Conservation (phyloP, 352 stramenopile genomes). For the Pseudoperonospora humuli region DNA sequence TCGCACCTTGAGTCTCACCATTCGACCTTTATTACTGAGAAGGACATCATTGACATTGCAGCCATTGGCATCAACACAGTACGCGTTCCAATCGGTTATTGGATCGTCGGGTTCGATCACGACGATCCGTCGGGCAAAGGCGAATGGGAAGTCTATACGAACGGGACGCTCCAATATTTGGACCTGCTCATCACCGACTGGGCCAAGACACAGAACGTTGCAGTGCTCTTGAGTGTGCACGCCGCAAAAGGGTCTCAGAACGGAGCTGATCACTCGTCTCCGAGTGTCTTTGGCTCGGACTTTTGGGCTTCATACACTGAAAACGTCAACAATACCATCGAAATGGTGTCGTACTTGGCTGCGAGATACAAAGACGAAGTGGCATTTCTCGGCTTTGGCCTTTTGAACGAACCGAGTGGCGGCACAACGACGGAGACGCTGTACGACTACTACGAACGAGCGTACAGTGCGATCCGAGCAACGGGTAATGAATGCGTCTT, state of each 20-base stretch:
- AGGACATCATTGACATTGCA: conserved; percentile 54
- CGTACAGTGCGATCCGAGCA: conserved; percentile 49
- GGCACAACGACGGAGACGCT: conserved; percentile 45
- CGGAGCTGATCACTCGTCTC: conserved; percentile 60
- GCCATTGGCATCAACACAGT: conserved; percentile 67
- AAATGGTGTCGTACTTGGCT: conserved; percentile 39
- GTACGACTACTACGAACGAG: conserved; percentile 70
- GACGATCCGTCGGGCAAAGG: conserved; percentile 30
- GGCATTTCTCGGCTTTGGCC: conserved; percentile 59
- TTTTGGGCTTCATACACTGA: conserved; percentile 42
- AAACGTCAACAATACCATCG: conserved; percentile 55
- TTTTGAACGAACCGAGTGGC: conserved; percentile 64
- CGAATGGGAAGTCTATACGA: conserved; percentile 45
- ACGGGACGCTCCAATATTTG: conserved; percentile 41
- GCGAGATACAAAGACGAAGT: conserved; percentile 51
- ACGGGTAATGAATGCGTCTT: conserved; percentile 61
- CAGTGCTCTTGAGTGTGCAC: conserved; percentile 67
- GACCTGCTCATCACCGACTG: conserved; percentile 35
- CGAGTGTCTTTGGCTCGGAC: conserved; percentile 29
- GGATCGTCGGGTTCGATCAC: conserved; percentile 68
- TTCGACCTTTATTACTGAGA: conserved; percentile 57
- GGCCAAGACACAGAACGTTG: conserved; percentile 38
- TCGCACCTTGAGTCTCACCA: conserved; percentile 47
- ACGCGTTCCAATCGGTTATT: conserved; percentile 73
- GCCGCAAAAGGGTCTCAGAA: conserved; percentile 76